Percentiles rank a stretch among this genome's conserved stretches.
These are phyloP conservation scores for Metschnikowia matae DNA, from an alignment of 805 yeast genomes.

Conservation along the genomic window DNA sequence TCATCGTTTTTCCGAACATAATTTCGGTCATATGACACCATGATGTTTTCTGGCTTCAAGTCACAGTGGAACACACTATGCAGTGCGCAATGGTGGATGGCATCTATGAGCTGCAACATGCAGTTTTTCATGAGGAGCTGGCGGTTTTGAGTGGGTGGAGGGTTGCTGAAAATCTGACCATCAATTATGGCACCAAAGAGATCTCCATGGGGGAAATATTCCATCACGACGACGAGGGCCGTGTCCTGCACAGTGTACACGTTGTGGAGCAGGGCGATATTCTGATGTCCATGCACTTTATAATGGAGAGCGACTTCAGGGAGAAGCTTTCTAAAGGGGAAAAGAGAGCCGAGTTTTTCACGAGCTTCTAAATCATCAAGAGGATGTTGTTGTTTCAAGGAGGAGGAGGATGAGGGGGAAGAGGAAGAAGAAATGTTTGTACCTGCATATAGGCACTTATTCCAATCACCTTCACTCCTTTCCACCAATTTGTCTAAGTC, in stretches of 20 bases:
- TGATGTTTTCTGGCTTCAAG: constrained; percentile 40
- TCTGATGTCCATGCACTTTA: constrained; percentile 72
- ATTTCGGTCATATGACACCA: constrained; percentile 29
- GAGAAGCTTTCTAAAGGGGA: constrained; percentile 30
- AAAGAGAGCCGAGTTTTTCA: neutral
- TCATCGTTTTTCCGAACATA: constrained; percentile 1
- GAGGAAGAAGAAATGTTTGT: too few relatives aligned
- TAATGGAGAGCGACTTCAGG: constrained; percentile 73
- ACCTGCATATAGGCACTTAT: neutral
- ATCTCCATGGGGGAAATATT: constrained; percentile 82
- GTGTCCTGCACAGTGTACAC: constrained; percentile 55
- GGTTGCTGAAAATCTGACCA: constrained; percentile 52
- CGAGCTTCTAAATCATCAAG: too few relatives aligned
- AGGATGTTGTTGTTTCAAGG: too few relatives aligned
- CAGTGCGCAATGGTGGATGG: constrained; percentile 30
- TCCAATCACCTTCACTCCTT: neutral
- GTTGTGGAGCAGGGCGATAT: constrained; percentile 70
- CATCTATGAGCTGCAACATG: constrained; percentile 39
- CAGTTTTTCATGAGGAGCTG: constrained; percentile 42
- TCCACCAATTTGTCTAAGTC: constrained; percentile 3
- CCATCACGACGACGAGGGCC: constrained; percentile 74
- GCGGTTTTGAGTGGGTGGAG: constrained; percentile 48
- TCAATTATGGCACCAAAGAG: constrained; percentile 84
- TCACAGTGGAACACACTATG: constrained; percentile 39
- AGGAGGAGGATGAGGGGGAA: too few relatives aligned